Conservation (phyloP, 2,329 filamentous ascomycete genomes). For the Fusarium stilboides region DNA sequence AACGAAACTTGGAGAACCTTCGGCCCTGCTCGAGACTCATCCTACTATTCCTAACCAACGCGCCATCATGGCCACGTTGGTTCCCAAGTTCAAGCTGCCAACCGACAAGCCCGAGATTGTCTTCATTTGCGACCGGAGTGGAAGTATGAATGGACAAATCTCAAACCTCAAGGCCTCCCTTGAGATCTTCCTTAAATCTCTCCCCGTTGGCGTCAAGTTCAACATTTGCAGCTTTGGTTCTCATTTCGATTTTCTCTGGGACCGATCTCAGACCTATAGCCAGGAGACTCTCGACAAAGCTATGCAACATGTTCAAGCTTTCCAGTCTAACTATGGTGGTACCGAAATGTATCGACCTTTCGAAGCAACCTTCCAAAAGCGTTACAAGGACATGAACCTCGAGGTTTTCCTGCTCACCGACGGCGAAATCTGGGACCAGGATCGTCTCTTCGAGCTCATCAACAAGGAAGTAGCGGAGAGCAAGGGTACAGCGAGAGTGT, state of each 20-base stretch:
- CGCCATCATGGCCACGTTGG: constrained; percentile 79
- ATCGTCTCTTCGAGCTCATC: constrained; percentile 62
- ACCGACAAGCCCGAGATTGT: constrained; percentile 73
- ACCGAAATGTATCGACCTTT: constrained; percentile 67
- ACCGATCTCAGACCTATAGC: constrained; percentile 63
- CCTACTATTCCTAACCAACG: constrained; percentile 72
- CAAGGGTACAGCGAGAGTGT: constrained; percentile 64
- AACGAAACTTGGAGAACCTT: constrained; percentile 72
- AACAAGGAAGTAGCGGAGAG: constrained; percentile 58
- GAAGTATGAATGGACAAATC: constrained; percentile 74
- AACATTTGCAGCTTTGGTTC: constrained; percentile 79
- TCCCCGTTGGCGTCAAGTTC: constrained; percentile 75
- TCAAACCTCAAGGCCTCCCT: constrained; percentile 68
- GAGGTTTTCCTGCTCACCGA: constrained; percentile 72
- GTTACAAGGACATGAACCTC: constrained; percentile 63
- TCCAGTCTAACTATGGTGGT: constrained; percentile 66
- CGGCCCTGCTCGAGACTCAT: constrained; percentile 77
- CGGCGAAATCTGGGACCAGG: constrained; percentile 67
- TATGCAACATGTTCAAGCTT: constrained; percentile 57
- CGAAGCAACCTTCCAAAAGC: constrained; percentile 59
- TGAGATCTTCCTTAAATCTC: constrained; percentile 75
- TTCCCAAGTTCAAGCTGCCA: constrained; percentile 77
- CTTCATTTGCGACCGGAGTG: constrained; percentile 80
- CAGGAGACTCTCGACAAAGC: constrained; percentile 62
- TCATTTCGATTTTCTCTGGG: constrained; percentile 62